Conservation (phyloP, 345 rosid genomes). For the Linum tenue region DNA sequence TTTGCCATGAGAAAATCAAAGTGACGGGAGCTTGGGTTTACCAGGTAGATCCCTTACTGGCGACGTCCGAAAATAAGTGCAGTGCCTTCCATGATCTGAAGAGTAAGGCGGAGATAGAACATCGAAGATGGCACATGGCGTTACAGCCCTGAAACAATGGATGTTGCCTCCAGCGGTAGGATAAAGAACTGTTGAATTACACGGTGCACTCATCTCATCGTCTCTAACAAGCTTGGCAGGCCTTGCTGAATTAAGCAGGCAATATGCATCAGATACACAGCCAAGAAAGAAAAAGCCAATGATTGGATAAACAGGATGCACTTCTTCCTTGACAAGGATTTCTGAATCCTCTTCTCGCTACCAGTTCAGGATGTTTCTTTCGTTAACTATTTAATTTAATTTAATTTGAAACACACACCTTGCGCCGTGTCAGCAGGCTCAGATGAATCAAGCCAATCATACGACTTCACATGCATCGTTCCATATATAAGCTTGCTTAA, state of each 20-base stretch:
- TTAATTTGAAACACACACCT: slow-evolving; percentile 32
- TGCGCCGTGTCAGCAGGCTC: slow-evolving; percentile 41
- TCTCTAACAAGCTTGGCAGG: slow-evolving; percentile 7
- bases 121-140: slow-evolving; percentile 2
- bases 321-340: not conserved
- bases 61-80: not conserved
- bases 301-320: not conserved
- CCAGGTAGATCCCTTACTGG: slow-evolving; percentile 1
- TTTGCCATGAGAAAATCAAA: not conserved
- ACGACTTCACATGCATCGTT: slow-evolving; percentile 70
- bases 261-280: not conserved
- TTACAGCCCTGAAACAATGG: slow-evolving; percentile 4
- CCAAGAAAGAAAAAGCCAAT: not conserved
- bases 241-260: not conserved
- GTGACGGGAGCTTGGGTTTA: not conserved
- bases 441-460: slow-evolving; percentile 72
- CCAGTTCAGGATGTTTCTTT: too few relatives aligned
- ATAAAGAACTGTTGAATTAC: slow-evolving; percentile 3
- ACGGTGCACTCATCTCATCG: not conserved
- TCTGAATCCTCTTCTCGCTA: too few relatives aligned
- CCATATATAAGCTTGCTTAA: slow-evolving; percentile 88
- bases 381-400: too few relatives aligned
- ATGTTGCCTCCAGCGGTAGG: slow-evolving; percentile 6
- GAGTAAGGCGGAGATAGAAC: slow-evolving; percentile 5
- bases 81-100: slow-evolving; percentile 4